phyloP scores from a whole-genome alignment of 768 basidiomycete genomes.

The Inosperma sp. region DNA sequence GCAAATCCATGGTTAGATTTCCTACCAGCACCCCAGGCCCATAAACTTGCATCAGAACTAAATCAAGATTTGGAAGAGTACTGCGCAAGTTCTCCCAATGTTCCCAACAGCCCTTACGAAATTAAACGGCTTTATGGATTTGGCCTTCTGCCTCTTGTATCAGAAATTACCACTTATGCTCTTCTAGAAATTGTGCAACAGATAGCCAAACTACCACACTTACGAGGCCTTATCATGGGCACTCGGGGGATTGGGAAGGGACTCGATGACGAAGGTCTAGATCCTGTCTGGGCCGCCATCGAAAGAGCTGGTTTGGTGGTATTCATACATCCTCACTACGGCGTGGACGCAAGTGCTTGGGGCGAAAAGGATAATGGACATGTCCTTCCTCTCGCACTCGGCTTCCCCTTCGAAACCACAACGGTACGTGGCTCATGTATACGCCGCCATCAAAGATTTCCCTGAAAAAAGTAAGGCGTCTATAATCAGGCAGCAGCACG shows the following conservation, averaged over 20 bases:
- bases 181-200: constrained; percentile 65
- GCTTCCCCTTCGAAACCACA: constrained; percentile 90
- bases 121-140: constrained; percentile 77
- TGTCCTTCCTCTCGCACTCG: constrained; percentile 79
- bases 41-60: constrained; percentile 59
- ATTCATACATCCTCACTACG: constrained; percentile 87
- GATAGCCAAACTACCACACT: constrained; percentile 57
- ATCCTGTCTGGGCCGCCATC: constrained; percentile 80
- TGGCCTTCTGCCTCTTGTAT: constrained; percentile 79
- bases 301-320: constrained; percentile 64
- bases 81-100: constrained; percentile 59
- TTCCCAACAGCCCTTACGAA: constrained; percentile 27
- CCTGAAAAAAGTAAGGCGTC: background rate
- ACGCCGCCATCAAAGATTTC: background rate
- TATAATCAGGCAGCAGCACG: constrained; percentile 59
- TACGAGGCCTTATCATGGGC: constrained; percentile 78
- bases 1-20: constrained; percentile 95
- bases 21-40: constrained; percentile 62
- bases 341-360: constrained; percentile 68
- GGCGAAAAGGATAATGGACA: constrained; percentile 80
- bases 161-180: constrained; percentile 48
- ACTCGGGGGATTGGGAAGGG: constrained; percentile 75
- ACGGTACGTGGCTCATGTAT: constrained; percentile 48
- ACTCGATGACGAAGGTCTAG: constrained; percentile 72
- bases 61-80: constrained; percentile 77